These are phyloP conservation scores for Yamadazyma mexicana DNA, from an alignment of 1,139 yeast genomes.

Conservation along the genomic window DNA sequence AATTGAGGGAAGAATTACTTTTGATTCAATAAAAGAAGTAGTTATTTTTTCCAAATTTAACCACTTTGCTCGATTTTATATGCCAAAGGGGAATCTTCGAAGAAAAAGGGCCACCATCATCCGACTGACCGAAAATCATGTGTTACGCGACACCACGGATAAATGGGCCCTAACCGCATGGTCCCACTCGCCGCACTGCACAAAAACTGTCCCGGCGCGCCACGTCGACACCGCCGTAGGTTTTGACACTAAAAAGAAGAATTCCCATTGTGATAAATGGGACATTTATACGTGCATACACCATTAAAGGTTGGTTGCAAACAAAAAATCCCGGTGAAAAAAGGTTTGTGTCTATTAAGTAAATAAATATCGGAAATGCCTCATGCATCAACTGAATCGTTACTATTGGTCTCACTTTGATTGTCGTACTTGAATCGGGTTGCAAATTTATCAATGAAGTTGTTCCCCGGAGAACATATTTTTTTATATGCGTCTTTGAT, in stretches of 20 bases:
- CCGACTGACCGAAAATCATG: slow-evolving; percentile 15
- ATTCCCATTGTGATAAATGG: no score
- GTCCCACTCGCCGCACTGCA: no score
- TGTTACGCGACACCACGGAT: background rate
- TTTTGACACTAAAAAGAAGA: no score
- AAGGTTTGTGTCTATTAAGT: no score
- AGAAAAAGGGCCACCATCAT: slow-evolving; percentile 16
- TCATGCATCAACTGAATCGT: slow-evolving; percentile 10
- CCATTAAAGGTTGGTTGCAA: background rate
- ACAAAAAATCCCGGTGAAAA: background rate
- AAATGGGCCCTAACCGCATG: no score
- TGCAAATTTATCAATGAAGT: slow-evolving; percentile 14
- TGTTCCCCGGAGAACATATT: slow-evolving; percentile 16
- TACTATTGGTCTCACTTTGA: slow-evolving; percentile 31
- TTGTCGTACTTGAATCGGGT: slow-evolving; percentile 26
- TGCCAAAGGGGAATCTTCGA: background rate
- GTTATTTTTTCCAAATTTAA: no score
- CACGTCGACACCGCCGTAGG: no score
- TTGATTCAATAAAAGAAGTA: background rate
- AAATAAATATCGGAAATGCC: no score
- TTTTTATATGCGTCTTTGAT: slow-evolving; percentile 35
- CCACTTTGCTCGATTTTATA: background rate
- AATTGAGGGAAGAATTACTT: slow-evolving; percentile 23
- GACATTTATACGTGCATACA: background rate
- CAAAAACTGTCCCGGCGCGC: no score